These are phyloP conservation scores for Debaryomyces hansenii DNA, from an alignment of 805 yeast species.

Conservation along the genomic window DNA sequence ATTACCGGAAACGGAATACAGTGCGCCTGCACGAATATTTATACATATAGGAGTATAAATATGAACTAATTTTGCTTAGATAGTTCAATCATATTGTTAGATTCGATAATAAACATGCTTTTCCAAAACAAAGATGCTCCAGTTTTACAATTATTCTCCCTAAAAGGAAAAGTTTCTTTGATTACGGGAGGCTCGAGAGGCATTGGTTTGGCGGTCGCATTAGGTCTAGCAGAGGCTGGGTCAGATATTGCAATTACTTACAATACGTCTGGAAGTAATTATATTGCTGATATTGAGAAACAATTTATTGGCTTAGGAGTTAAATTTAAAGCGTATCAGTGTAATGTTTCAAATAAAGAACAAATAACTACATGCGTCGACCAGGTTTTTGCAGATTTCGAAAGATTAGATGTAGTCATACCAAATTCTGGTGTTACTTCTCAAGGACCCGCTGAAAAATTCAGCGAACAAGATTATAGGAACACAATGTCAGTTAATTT, in stretches of 20 bases:
- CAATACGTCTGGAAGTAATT: conserved; percentile 9
- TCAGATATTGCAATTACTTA: conserved; percentile 41
- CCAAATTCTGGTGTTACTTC: conserved; percentile 49
- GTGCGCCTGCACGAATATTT: too few relatives aligned
- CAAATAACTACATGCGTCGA: conserved; percentile 30
- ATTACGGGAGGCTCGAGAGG: conserved; percentile 49
- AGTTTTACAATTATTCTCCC: conserved; percentile 40
- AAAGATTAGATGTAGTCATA: conserved; percentile 39
- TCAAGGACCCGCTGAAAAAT: conserved; percentile 29
- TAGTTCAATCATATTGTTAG: background rate
- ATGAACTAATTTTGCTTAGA: too few relatives aligned
- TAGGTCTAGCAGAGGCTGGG: conserved; percentile 43
- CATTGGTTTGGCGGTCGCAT: conserved; percentile 46
- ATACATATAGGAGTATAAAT: too few relatives aligned
- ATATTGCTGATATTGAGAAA: background rate
- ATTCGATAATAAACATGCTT: too few relatives aligned
- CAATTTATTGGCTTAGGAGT: conserved; percentile 2
- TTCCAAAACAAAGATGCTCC: conserved; percentile 10
- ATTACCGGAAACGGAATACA: too few relatives aligned
- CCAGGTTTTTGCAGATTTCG: conserved; percentile 33
- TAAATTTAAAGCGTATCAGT: conserved; percentile 36
- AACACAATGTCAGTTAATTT: conserved; percentile 39
- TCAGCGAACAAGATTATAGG: conserved; percentile 36
- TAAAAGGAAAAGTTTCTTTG: conserved; percentile 35
- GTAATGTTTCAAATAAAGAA: conserved; percentile 40